Evolutionary conservation across 441 rosid species (phyloP), one percentile per base, ranked within the genome.

Genomic region (Gossypium trilobum): DNA sequence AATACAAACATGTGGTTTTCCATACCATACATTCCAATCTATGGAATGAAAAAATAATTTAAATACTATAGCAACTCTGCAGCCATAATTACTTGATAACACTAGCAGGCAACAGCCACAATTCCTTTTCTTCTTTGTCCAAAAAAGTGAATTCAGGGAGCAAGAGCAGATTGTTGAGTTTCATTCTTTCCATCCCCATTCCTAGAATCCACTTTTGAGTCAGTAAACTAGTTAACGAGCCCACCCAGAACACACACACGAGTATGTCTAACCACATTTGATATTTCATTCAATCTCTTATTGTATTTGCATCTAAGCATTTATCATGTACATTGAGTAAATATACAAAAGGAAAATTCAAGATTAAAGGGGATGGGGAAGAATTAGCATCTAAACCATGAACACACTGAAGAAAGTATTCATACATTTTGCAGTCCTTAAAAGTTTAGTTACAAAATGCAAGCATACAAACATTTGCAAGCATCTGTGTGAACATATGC

Each of bases 101-200:
- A 67, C 14, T 25, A 57, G 52, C 3, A 39, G 55, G 39, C 19
- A 57, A 58, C 22, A 42, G 13, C 42, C 25, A 3, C 27, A 23
- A 58, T 17, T 57, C 63, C 17, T 13, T 42, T 17, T 71, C 39
- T 42, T 44, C 25, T 46, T 71, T 23, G 55, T 58, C 23, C 42
- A n/a, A 3, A 70, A 8, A 42, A 14, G 56, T 14, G 50, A 71
- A 23, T 42, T 44, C 22, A 69, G 1, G 19, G 6, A 33, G n/a
- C 44, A 33, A 17, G 14, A 14, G 55, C 20, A 48, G 13, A 42
- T 50, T 50, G 25, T 68, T 68, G 44, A 0, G 6, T 27, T 50
- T 50, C 58, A 67, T 27, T 68, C 46, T 68, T 16, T 65, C 13
- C 36, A 6, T 13, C 46, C 58, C 39, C 59, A 68, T 68, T 66